Evolutionary conservation across 352 stramenopile genomes (phyloP).

Genomic region (Elongisporangium prolatum): DNA sequence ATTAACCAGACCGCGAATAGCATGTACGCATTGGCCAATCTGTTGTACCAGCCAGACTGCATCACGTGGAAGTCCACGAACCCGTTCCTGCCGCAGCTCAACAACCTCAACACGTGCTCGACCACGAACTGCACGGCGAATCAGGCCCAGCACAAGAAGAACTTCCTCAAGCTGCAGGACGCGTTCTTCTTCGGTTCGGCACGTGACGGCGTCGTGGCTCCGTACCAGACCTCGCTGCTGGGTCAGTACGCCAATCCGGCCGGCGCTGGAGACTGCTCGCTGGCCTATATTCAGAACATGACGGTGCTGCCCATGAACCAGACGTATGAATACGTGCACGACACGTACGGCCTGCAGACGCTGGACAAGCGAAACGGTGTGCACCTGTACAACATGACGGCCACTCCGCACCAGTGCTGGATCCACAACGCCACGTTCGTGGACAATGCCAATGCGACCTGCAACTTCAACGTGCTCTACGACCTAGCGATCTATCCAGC

Average conservation of each 20-base stretch:
- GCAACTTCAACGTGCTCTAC: constrained; percentile 32
- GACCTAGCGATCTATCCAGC: constrained; percentile 30
- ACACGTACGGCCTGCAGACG: constrained; percentile 7
- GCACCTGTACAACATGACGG: constrained; percentile 2
- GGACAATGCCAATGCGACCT: constrained; percentile 10
- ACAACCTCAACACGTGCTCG: constrained; percentile 11
- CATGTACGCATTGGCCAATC: neutral
- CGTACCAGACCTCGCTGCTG: constrained; percentile 18
- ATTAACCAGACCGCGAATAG: neutral
- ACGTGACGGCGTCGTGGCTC: constrained; percentile 14
- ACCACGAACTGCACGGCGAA: neutral
- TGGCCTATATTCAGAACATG: constrained; percentile 18
- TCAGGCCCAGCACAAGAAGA: constrained; percentile 8
- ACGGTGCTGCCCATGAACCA: constrained; percentile 21
- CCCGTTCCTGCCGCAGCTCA: constrained; percentile 12
- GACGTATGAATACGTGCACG: constrained; percentile 3
- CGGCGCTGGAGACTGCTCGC: neutral
- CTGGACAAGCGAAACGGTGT: constrained; percentile 2
- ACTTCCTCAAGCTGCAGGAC: constrained; percentile 12
- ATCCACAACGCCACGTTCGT: constrained; percentile 12
- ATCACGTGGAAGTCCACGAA: constrained; percentile 1
- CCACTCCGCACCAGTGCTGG: constrained; percentile 6
- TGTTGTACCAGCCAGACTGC: neutral
- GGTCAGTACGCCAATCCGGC: constrained; percentile 10
- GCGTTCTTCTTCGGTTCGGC: constrained; percentile 21